Percentiles rank a stretch among this genome's conserved stretches.
phyloP scores from a whole-genome alignment of 306 rosid genomes.

The Trifolium dubium region DNA sequence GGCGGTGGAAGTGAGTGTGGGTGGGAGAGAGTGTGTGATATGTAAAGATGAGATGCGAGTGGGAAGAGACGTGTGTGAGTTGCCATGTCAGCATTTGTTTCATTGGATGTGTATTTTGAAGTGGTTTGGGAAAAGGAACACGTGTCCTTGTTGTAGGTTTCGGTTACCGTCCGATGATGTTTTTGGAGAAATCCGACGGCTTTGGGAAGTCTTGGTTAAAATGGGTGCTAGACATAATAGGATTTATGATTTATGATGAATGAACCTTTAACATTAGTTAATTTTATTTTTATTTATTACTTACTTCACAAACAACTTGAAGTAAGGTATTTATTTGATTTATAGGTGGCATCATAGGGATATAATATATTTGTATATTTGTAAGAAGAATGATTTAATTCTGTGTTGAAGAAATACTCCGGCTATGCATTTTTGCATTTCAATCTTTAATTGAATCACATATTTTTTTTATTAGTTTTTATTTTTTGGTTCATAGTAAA shows the following conservation, averaged over 20 bases:
- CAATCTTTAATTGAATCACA: no score
- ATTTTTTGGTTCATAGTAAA: no score
- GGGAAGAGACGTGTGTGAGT: slow-evolving; percentile 75
- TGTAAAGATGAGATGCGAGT: slow-evolving; percentile 79
- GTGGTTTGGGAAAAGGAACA: slow-evolving; percentile 81
- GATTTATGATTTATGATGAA: neutral
- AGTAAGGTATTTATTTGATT: neutral
- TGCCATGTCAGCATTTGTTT: slow-evolving; percentile 87
- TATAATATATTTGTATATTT: no score
- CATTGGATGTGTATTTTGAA: slow-evolving; percentile 87
- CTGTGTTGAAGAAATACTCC: no score
- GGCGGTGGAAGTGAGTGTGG: slow-evolving; percentile 53
- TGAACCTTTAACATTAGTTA: slow-evolving; percentile 1
- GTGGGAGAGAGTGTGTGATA: slow-evolving; percentile 74
- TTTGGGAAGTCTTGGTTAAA: slow-evolving; percentile 65
- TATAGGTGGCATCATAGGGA: neutral
- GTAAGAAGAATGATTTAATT: no score
- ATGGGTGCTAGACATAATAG: slow-evolving; percentile 2
- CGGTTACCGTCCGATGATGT: slow-evolving; percentile 79
- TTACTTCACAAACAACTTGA: slow-evolving; percentile 2
- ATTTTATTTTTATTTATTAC: neutral
- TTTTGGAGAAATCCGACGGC: slow-evolving; percentile 79
- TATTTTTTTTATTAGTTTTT: no score
- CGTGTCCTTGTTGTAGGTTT: slow-evolving; percentile 88
- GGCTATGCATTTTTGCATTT: no score